Base-by-base conservation (phyloP, 306 rosid genomes). In the Casuarina equisetifolia region DNA sequence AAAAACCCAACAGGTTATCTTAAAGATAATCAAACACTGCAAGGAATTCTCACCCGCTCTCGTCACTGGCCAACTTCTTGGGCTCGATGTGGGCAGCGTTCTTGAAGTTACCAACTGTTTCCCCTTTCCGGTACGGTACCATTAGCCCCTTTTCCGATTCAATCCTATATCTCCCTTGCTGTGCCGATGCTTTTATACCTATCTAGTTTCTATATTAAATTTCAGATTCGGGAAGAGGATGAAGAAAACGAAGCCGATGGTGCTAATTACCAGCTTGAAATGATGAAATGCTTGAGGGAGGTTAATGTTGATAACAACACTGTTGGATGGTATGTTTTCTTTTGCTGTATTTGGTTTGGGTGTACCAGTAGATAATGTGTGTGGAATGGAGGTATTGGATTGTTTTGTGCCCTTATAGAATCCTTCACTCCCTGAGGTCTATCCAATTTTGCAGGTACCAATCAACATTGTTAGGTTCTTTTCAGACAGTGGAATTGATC, bases 281-380 rank as follows among this genome's bases (percentile, higher is more conserved):
- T 95, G 99, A 95, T 95, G 99, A 95, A 97, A 79, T 95, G 99
- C 84, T 78, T 95, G 92, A 89, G 99, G 82, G 97, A 95, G 86
- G 99, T 95, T 74, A 95, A 95, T 73, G 99, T 95, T 83, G 99
- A 95, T 85, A 95, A 95, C 54, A 95, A 95, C 72, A 95, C 99
- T 0, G 97, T 92, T 80, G 99, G 99, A 81, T 95, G 99, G 99
- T 92, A 86, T 20, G 90, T 71, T 68, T 49, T 66, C 15, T 12
- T 40, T 39, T 17, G 4, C 32, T 11, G 5, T 19, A 10, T 6
- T 6, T 6, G 12, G 35, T 62, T 8, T 36, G 44, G 11, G 19
- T 19, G 13, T 32, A 36, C 19, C 3, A 39, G 35, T 73, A 50
- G 51, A 76, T 76, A 35, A 43, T 13, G 40, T 66, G 70, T 40